Percentiles rank a stretch among this genome's conserved stretches.
These are phyloP conservation scores for Euphorbia celastroides DNA, from an alignment of 441 rosid genomes.

Conservation along the genomic window DNA sequence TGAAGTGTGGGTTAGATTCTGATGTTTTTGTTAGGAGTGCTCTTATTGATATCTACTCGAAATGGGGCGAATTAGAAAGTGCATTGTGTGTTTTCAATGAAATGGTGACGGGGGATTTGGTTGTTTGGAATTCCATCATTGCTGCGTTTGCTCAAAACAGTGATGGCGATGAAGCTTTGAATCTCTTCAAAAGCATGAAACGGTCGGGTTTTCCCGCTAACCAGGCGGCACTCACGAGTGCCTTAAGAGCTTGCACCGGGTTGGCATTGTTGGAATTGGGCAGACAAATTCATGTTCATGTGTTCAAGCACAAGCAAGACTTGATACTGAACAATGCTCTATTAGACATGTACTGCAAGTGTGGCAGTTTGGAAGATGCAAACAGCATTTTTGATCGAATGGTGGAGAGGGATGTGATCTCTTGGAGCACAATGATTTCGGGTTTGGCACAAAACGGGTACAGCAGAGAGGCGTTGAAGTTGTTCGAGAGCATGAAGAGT, in stretches of 20 bases:
- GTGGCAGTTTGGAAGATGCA: constrained; percentile 76
- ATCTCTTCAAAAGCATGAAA: constrained; percentile 62
- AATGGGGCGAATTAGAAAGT: constrained; percentile 37
- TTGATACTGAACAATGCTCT: constrained; percentile 69
- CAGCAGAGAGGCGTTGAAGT: constrained; percentile 50
- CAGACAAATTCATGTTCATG: constrained; percentile 68
- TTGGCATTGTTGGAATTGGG: constrained; percentile 59
- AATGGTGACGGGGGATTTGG: constrained; percentile 53
- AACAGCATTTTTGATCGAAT: constrained; percentile 37
- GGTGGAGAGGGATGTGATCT: constrained; percentile 56
- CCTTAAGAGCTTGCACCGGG: constrained; percentile 66
- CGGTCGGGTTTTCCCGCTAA: constrained; percentile 53
- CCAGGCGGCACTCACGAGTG: constrained; percentile 60
- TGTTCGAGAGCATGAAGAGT: constrained; percentile 51
- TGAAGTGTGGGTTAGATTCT: constrained; percentile 55
- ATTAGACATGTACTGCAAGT: constrained; percentile 76
- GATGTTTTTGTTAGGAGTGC: constrained; percentile 72
- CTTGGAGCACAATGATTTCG: constrained; percentile 78
- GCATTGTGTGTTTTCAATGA: constrained; percentile 53
- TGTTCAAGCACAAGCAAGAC: constrained; percentile 57
- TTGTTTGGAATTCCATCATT: constrained; percentile 75
- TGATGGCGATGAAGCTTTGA: constrained; percentile 51
- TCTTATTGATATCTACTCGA: constrained; percentile 63
- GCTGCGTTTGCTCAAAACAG: constrained; percentile 65
- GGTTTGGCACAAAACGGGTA: constrained; percentile 72